Evolutionary conservation across 169 alveolate genomes (phyloP).

Genomic region (Cryptosporidium sp.): DNA sequence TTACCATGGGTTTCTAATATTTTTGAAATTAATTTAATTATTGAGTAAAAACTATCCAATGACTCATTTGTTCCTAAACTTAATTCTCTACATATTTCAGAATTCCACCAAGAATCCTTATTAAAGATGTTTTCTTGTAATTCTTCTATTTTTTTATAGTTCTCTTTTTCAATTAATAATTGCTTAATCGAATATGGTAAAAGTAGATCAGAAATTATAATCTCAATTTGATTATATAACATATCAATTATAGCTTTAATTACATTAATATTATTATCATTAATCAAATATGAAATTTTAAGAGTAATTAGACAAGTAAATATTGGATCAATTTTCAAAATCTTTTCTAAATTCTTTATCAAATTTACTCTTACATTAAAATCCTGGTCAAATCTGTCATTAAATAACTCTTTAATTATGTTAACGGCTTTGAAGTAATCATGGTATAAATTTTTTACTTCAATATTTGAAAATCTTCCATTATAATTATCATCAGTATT

Average conservation of each 20-base stretch:
- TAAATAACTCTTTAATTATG: slow-evolving; percentile 1
- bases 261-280: slow-evolving; percentile 45
- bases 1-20: slow-evolving; percentile 60
- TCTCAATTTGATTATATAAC: slow-evolving; percentile 33
- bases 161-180: slow-evolving; percentile 21
- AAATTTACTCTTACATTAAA: slow-evolving; percentile 17
- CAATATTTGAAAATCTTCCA: slow-evolving; percentile 7
- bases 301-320: slow-evolving; percentile 14
- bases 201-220: slow-evolving; percentile 35
- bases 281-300: slow-evolving; percentile 1
- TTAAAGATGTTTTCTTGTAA: not conserved
- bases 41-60: not conserved
- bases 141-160: not conserved
- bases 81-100: slow-evolving; percentile 21
- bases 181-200: slow-evolving; percentile 54
- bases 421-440: slow-evolving; percentile 42
- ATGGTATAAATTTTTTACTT: not conserved
- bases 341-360: slow-evolving; percentile 27
- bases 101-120: slow-evolving; percentile 55
- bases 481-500: not conserved
- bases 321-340: slow-evolving; percentile 37
- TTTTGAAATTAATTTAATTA: slow-evolving; percentile 23
- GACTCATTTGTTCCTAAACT: slow-evolving; percentile 23
- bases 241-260: slow-evolving; percentile 37
- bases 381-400: slow-evolving; percentile 58